Percentiles rank a stretch among this genome's conserved stretches.
Conservation (phyloP, 192 early-diverging fungal genomes). For the Diversispora eburnea region DNA sequence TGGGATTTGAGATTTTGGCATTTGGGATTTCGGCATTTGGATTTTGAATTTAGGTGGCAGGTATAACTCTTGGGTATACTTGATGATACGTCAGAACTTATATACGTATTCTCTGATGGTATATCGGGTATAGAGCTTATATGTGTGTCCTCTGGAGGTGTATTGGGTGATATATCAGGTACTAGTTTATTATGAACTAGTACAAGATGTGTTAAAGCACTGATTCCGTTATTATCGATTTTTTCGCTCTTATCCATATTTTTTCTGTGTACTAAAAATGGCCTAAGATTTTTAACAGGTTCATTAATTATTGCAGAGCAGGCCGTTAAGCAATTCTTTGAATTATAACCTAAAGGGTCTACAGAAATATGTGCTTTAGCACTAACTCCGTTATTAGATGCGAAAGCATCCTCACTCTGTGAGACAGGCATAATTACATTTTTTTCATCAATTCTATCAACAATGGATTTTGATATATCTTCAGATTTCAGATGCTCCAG, state of each 20-base stretch:
- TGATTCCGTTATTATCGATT: background rate
- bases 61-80: too few species aligned
- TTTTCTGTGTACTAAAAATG: slow-evolving; percentile 22
- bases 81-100: background rate
- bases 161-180: background rate
- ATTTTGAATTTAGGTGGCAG: too few species aligned
- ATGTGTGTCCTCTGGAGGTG: background rate
- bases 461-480: background rate
- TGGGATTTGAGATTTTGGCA: too few species aligned
- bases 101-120: background rate
- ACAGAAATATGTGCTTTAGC: background rate
- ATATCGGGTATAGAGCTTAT: background rate
- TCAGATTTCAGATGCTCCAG: slow-evolving; percentile 12
- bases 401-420: too few species aligned
- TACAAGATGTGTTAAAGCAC: background rate
- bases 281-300: slow-evolving; percentile 17
- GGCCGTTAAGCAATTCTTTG: too few species aligned
- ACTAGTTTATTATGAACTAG: background rate
- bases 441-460: slow-evolving; percentile 10
- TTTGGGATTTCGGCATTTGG: too few species aligned
- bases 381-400: background rate
- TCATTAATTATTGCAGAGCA: too few species aligned
- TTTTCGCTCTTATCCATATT: background rate
- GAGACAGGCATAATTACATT: too few species aligned
- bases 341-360: too few species aligned